Evolutionary conservation across 768 basidiomycete genomes (phyloP).

Genomic region (Dioszegia crocea): DNA sequence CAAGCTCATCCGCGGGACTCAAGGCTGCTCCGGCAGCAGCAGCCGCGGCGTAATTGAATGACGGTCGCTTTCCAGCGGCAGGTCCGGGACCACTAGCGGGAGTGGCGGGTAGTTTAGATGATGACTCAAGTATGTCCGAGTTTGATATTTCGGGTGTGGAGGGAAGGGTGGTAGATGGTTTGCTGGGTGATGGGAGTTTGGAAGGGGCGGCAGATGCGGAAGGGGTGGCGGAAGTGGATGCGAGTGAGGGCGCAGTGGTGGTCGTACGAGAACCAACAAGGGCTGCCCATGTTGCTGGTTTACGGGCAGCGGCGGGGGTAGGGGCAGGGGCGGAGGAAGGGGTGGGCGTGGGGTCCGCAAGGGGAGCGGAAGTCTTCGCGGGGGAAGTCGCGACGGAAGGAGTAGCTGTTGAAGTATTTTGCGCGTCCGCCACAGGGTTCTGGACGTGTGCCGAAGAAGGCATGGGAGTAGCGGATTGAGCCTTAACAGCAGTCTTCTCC

Average conservation of each 20-base stretch:
- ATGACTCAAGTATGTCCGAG: background rate
- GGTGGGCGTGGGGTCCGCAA: background rate
- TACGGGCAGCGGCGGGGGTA: constrained; percentile 6
- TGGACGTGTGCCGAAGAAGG: too few relatives aligned
- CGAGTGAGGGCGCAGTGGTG: constrained; percentile 19
- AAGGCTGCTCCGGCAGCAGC: constrained; percentile 27
- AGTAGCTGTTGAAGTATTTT: background rate
- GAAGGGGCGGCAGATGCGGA: constrained; percentile 24
- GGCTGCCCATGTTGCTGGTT: constrained; percentile 38
- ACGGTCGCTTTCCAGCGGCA: constrained; percentile 12
- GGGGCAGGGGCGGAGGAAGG: background rate
- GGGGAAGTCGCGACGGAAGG: background rate
- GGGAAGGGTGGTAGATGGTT: constrained; percentile 16
- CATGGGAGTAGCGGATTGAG: too few relatives aligned
- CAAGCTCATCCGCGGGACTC: constrained; percentile 39
- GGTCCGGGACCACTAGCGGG: background rate
- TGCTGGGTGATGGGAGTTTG: constrained; percentile 24
- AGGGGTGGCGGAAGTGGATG: constrained; percentile 7
- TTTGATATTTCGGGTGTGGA: constrained; percentile 6
- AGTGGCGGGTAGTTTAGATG: background rate
- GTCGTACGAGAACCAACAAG: constrained; percentile 18
- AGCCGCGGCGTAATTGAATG: constrained; percentile 40
- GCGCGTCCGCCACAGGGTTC: too few relatives aligned
- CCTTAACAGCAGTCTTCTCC: too few relatives aligned
- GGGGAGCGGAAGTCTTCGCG: background rate